Percentiles rank a stretch among this genome's conserved stretches.
phyloP scores from a whole-genome alignment of 345 rosid genomes.

The Murraya koenigii region DNA sequence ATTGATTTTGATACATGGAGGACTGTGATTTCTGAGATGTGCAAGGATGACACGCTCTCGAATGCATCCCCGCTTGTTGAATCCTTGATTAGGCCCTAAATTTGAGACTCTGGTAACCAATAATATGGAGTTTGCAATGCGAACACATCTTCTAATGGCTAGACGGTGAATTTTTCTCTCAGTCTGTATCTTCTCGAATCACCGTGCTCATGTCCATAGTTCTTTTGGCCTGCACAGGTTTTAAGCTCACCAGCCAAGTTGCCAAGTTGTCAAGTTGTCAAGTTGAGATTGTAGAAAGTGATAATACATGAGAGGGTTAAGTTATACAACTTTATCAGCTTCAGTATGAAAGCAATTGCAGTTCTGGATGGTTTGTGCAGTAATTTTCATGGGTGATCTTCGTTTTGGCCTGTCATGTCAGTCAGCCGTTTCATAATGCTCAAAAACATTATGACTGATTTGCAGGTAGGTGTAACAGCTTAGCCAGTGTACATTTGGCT shows the following conservation, averaged over 20 bases:
- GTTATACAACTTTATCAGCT: not conserved
- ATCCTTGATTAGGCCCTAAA: constrained; percentile 23
- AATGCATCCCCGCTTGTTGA: constrained; percentile 24
- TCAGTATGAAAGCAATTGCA: not conserved
- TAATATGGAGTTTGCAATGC: not conserved
- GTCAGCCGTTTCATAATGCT: not conserved
- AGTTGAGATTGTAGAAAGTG: not conserved
- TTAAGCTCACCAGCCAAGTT: not conserved
- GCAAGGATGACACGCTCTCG: constrained; percentile 25
- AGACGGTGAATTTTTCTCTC: not conserved
- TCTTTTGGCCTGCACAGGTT: not conserved
- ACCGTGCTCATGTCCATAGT: not conserved
- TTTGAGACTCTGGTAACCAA: not conserved
- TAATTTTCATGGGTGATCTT: not conserved
- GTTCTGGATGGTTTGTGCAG: not conserved
- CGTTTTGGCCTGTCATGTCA: not conserved
- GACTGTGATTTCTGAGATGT: constrained; percentile 28
- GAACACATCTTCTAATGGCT: too few species aligned
- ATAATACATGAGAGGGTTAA: not conserved
- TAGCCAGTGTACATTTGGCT: too few species aligned
- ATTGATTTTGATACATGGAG: constrained; percentile 42
- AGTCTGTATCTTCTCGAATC: not conserved
- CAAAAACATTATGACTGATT: too few species aligned
- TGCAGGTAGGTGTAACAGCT: too few species aligned
- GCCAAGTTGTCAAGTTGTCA: not conserved